Percentiles rank a stretch among this genome's conserved stretches.
Evolutionary conservation across 768 basidiomycete genomes (phyloP).

Genomic region (Tylopilus cervinicoccineus): DNA sequence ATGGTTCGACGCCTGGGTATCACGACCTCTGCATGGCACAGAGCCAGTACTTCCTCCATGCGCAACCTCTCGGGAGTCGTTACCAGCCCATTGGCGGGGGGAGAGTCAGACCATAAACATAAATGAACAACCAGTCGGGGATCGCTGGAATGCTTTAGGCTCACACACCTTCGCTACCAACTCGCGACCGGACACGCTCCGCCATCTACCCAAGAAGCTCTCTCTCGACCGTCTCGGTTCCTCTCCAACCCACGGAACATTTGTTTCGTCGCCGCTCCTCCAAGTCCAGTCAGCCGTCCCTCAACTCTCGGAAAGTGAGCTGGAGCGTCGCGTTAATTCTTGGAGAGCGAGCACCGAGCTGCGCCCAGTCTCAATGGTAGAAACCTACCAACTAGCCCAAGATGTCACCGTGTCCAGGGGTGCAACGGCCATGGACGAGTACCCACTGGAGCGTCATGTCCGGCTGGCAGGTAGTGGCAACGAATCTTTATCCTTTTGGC

Average conservation of each 20-base stretch:
- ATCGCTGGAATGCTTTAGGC: conserved; percentile 28
- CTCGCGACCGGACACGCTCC: conserved; percentile 30
- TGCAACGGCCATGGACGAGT: conserved; percentile 22
- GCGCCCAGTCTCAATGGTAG: conserved; percentile 44
- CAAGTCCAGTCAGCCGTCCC: conserved; percentile 53
- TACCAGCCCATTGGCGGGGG: conserved; percentile 40
- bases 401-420: conserved; percentile 11
- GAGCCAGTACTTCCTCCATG: conserved; percentile 38
- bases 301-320: conserved; percentile 44
- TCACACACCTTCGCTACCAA: conserved; percentile 10
- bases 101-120: conserved; percentile 49
- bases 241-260: conserved; percentile 25
- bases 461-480: conserved; percentile 38
- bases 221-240: conserved; percentile 39
- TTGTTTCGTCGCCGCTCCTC: conserved; percentile 53
- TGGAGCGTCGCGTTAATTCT: conserved; percentile 56
- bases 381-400: conserved; percentile 21
- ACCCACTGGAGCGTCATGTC: conserved; percentile 11
- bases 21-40: conserved; percentile 45
- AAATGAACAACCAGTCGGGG: conserved; percentile 38
- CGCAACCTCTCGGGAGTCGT: conserved; percentile 36
- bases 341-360: conserved; percentile 62
- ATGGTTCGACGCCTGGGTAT: conserved; percentile 75
- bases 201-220: conserved; percentile 62
- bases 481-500: conserved; percentile 62